Evolutionary conservation across 352 stramenopile genomes (phyloP), one percentile per base, ranked within the genome.

Genomic region (Stramenopiles sp.): DNA sequence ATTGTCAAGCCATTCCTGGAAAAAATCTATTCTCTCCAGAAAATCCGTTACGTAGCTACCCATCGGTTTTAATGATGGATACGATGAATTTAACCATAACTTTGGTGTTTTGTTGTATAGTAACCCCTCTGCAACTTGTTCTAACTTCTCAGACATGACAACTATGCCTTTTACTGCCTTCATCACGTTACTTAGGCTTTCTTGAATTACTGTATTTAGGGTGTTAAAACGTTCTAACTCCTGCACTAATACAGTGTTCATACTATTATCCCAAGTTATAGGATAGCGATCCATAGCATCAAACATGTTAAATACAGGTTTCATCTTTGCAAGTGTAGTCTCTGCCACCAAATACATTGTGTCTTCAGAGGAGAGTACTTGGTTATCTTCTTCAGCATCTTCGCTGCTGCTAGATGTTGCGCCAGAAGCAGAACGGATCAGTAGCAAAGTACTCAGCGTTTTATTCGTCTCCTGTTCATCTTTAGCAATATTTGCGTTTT

Each of bases 111-210:
- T 90, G 0, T 91, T 91, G 0, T 95, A 83, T 1, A 97, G 82
- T 82, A 98, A 83, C 7, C 91, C 91, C 32, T 96, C 88, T 84
- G 96, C 97, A 7, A 97, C 89, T 22, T 91, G 89, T 83, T 98
- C 94, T 0, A 98, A 87, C 80, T 97, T 92, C 0, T 92, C 89
- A 0, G 94, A 98, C 76, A 98, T 96, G n/a, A 98, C 89, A 0
- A 97, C 92, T 0, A 93, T 88, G 0, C 94, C 94, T 67, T 97
- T 89, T 32, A 93, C 86, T 0, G 92, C 94, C 75, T 93, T 91
- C 85, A 96, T 89, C 0, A 92, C 80, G 1, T 90, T 85, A 0
- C 83, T 75, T 8, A 93, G 67, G 27, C 81, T 86, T 7, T 84
- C 80, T 32, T 85, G 80, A 1, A 92, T 87, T 22, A 84, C 83